Evolutionary conservation across 305 asterid species (phyloP).

Genomic region (Rubia balearica): DNA sequence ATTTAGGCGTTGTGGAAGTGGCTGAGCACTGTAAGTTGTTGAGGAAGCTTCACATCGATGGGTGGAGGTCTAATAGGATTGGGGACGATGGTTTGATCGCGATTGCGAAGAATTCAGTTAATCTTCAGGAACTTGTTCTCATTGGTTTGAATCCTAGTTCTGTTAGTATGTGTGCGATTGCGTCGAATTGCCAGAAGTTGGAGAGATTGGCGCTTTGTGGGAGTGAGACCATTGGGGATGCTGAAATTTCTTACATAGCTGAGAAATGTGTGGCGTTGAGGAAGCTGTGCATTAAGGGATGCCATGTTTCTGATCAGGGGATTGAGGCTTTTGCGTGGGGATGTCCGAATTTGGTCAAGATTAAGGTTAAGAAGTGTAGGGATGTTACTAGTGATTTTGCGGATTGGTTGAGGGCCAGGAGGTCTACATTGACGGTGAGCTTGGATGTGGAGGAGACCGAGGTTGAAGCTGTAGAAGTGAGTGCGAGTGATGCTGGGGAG

Average conservation of each 20-base stretch:
- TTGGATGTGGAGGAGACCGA: conserved; percentile 25
- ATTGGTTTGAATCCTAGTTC: conserved; percentile 31
- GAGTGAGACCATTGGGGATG: conserved; percentile 31
- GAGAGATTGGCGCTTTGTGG: conserved; percentile 35
- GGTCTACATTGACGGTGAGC: conserved; percentile 21
- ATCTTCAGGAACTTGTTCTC: conserved; percentile 31
- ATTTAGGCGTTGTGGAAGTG: conserved; percentile 24
- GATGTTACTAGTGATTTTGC: conserved; percentile 26
- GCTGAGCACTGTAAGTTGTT: conserved; percentile 30
- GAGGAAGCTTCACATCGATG: conserved; percentile 35
- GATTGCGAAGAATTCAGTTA: conserved; percentile 22
- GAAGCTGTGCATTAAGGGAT: conserved; percentile 34
- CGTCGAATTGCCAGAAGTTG: conserved; percentile 25
- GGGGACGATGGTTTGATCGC: conserved; percentile 30
- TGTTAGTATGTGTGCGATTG: conserved; percentile 25
- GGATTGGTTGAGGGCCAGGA: conserved; percentile 29
- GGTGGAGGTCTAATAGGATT: conserved; percentile 34
- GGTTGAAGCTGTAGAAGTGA: conserved; percentile 22
- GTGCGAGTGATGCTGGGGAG: conserved; percentile 54
- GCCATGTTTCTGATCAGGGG: conserved; percentile 28
- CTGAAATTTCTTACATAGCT: conserved; percentile 28
- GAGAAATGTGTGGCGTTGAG: conserved; percentile 30
- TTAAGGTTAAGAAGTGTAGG: conserved; percentile 30
- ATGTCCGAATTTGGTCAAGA: conserved; percentile 33
- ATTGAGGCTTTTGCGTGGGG: conserved; percentile 30